These are phyloP conservation scores for Alloteropsis semialata DNA, from an alignment of 176 grass and related monocot species.

Conservation along the genomic window DNA sequence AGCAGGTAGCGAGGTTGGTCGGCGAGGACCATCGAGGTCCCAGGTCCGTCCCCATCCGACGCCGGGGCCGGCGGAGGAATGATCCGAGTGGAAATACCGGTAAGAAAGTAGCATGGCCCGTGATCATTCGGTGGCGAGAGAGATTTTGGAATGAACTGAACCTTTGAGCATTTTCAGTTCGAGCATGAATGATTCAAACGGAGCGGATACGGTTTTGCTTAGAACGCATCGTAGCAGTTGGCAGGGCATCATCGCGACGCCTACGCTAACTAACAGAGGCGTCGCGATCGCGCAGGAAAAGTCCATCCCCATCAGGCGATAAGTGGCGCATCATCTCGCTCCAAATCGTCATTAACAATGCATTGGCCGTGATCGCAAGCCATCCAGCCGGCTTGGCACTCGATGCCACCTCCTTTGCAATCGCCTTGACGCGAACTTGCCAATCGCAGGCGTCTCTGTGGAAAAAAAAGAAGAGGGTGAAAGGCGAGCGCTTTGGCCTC, in stretches of 20 bases:
- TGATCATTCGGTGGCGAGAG: background rate
- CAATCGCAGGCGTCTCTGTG: background rate
- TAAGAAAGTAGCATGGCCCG: background rate
- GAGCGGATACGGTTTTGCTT: background rate
- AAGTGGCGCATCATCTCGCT: conserved; percentile 16
- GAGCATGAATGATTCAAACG: background rate
- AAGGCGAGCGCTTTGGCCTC: conserved; percentile 11
- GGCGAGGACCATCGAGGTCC: conserved; percentile 14
- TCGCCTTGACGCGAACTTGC: background rate
- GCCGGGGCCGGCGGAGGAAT: background rate
- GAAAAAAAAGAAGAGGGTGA: background rate
- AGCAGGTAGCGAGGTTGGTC: background rate
- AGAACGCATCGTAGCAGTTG: background rate
- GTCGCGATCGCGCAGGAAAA: conserved; percentile 10
- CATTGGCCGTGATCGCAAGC: background rate
- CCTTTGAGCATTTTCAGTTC: background rate
- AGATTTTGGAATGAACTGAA: background rate
- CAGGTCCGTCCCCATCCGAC: background rate
- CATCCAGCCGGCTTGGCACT: background rate
- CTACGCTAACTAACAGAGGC: background rate
- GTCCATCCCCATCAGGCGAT: conserved; percentile 11
- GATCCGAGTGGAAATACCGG: conserved; percentile 16
- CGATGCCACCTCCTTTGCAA: background rate
- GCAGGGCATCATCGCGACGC: background rate
- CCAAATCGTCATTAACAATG: conserved; percentile 32